Evolutionary conservation across 2,329 filamentous ascomycete species (phyloP), one percentile per base, ranked within the genome.

Genomic region (Alternaria hordeiaustralica): DNA sequence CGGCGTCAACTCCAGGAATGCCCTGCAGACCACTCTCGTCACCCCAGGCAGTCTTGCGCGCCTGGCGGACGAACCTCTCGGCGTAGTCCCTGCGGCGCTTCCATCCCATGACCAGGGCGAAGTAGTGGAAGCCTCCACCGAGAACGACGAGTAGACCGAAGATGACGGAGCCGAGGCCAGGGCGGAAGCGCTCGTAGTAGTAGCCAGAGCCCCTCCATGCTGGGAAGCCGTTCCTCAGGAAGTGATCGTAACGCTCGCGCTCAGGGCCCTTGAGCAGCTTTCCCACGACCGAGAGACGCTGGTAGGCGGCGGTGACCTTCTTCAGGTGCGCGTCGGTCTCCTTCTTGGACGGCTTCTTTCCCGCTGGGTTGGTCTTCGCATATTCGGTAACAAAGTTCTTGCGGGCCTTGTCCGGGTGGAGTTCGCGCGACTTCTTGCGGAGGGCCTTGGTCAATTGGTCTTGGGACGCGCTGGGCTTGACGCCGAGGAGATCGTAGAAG

Each of bases 131-230:
- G 28, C 85, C 92, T 67, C 96, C 96, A 61, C 94, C 95, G 55
- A 92, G 88, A 56, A 93, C 88, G 66, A 97, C 79, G 80, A 98
- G 93, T 44, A 97, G 83, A 51, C 95, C 94, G 25, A 90, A 65
- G 55, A 98, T 81, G 49, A 97, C 96, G 13, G 92, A 92, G 63
- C 93, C 93, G 47, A 98, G 84, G 9, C 96, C 96, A 2, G 96
- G 96, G 20, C 96, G 89, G 86, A 95, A 97, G 61, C 96, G 90
- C 74, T 89, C 90, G 84, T 99, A 99, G 87, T 98, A 99, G 87
- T 99, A 99, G 66, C 96, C 95, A 47, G 95, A 97, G 62, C 96
- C 96, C 84, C 95, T 94, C 96, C 96, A 99, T 60, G 88, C 89
- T 30, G 96, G 96, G 84, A 99, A 99, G 65, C 96, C 96, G 81